Conservation (phyloP, 108 stramenopile genomes). For the Nitzschia palea region DNA sequence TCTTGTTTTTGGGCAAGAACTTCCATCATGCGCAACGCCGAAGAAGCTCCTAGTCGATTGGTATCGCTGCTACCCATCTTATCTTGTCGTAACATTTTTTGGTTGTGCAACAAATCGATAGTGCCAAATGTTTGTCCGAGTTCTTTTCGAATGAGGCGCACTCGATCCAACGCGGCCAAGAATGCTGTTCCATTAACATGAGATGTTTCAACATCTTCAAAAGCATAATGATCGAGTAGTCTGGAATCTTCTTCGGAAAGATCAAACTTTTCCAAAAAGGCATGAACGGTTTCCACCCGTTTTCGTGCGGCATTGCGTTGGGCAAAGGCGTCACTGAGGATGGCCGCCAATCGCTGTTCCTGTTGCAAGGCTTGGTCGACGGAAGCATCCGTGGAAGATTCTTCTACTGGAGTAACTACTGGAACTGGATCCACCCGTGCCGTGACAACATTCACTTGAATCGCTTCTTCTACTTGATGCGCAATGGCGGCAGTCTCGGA, state of each 20-base stretch:
- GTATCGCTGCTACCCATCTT: not conserved
- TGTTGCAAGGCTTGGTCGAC: conserved; percentile 48
- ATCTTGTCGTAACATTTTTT: not conserved
- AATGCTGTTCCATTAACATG: conserved; percentile 65
- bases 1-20: conserved; percentile 76
- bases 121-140: conserved; percentile 66
- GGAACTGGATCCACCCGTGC: not conserved
- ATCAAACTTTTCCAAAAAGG: conserved; percentile 85
- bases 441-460: conserved; percentile 41
- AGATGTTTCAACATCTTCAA: conserved; percentile 58
- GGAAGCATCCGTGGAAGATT: not conserved
- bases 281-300: conserved; percentile 59
- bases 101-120: conserved; percentile 11
- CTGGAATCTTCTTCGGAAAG: conserved; percentile 72
- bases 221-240: conserved; percentile 73
- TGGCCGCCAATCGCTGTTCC: conserved; percentile 56
- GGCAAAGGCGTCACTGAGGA: conserved; percentile 50
- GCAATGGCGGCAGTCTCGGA: conserved; percentile 63
- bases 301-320: conserved; percentile 45
- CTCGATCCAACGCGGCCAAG: conserved; percentile 70
- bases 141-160: conserved; percentile 63
- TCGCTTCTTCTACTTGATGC: conserved; percentile 40
- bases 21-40: conserved; percentile 87
- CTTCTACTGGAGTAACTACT: not conserved
- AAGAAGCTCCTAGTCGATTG: conserved; percentile 58